Evolutionary conservation across 192 early-diverging fungal genomes (phyloP).

Genomic region (Thamnidium elegans): DNA sequence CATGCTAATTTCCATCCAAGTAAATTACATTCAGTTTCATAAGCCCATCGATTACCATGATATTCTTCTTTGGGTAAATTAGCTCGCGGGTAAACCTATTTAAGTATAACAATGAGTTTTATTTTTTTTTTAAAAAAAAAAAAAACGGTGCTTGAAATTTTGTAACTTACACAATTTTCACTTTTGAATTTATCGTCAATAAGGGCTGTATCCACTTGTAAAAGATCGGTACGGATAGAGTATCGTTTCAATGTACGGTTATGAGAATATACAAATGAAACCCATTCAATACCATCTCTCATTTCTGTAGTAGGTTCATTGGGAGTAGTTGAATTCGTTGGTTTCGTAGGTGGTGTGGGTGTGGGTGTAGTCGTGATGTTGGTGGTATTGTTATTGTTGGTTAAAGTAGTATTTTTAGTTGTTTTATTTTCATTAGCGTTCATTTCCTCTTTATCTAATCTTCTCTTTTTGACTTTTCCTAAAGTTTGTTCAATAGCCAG

Average conservation of each 20-base stretch:
- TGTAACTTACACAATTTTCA: constrained; percentile 67
- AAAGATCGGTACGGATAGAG: constrained; percentile 71
- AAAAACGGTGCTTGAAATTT: no score
- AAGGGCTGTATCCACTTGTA: constrained; percentile 43
- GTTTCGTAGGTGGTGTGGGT: constrained; percentile 8
- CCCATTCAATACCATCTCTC: constrained; percentile 60
- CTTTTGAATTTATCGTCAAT: constrained; percentile 60
- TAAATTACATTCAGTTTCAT: constrained; percentile 82
- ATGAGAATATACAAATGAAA: constrained; percentile 63
- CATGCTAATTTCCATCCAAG: constrained; percentile 83
- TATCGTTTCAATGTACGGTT: constrained; percentile 67
- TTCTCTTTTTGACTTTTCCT: constrained; percentile 17
- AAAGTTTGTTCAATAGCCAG: constrained; percentile 19
- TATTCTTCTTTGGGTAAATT: constrained; percentile 60
- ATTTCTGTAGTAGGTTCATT: constrained; percentile 36
- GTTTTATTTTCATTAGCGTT: background rate
- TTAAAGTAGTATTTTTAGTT: background rate
- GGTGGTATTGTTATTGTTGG: background rate
- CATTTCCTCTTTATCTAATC: constrained; percentile 6
- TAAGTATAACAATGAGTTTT: background rate
- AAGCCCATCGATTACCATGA: constrained; percentile 77
- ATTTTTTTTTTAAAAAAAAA: no score
- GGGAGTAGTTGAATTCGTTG: background rate
- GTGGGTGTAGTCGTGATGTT: background rate
- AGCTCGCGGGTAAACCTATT: constrained; percentile 71